These are phyloP conservation scores for Dendrothele bispora DNA, from an alignment of 768 basidiomycete species.

Conservation along the genomic window DNA sequence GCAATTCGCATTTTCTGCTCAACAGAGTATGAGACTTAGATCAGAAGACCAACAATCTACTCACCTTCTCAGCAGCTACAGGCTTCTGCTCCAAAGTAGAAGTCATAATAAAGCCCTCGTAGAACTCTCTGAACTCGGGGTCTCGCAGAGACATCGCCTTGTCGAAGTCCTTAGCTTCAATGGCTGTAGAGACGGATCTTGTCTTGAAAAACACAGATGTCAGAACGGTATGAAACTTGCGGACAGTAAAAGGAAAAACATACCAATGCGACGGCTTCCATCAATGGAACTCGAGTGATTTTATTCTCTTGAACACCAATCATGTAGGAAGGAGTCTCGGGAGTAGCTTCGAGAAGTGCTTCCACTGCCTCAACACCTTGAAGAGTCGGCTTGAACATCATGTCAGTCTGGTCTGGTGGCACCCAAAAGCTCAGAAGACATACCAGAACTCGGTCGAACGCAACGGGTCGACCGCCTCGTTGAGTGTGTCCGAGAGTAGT, in stretches of 20 bases:
- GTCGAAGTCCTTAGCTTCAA: conserved; percentile 79
- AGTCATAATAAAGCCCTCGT: conserved; percentile 82
- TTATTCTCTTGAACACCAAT: conserved; percentile 96
- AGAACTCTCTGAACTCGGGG: conserved; percentile 84
- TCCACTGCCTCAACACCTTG: conserved; percentile 95
- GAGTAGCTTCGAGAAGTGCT: conserved; percentile 80
- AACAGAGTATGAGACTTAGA: conserved; percentile 11
- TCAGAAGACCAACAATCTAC: conserved; percentile 2
- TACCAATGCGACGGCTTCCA: conserved; percentile 92
- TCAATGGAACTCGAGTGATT: conserved; percentile 85
- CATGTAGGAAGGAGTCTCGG: conserved; percentile 94
- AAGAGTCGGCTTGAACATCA: conserved; percentile 72
- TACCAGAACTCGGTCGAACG: conserved; percentile 89
- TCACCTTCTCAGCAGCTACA: conserved; percentile 52
- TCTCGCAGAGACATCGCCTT: conserved; percentile 89
- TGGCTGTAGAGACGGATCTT: conserved; percentile 78
- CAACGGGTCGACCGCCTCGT: conserved; percentile 91
- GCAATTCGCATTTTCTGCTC: conserved; percentile 72
- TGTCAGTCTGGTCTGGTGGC: conserved; percentile 1
- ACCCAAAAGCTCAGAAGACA: conserved; percentile 21
- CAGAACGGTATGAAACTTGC: conserved; percentile 4
- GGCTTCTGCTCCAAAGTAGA: conserved; percentile 58
- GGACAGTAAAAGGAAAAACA: neutral
- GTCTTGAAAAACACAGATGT: conserved; percentile 53
- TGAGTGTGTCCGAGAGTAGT: conserved; percentile 98